Evolutionary conservation across 169 alveolate species (phyloP).

Genomic region (Plasmodium vinckei): DNA sequence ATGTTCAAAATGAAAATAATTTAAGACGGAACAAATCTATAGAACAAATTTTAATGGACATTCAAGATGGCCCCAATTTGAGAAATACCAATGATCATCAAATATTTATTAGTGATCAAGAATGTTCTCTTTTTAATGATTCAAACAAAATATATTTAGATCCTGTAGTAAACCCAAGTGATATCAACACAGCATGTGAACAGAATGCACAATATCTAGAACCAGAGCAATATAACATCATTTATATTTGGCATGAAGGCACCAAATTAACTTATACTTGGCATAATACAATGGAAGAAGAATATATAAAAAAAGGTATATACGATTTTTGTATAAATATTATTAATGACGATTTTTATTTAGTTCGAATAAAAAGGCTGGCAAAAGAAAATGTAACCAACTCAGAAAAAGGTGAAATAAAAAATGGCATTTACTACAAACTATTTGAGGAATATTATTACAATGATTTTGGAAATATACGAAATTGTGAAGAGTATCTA

Average conservation of each 20-base stretch:
- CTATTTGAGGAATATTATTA: slow-evolving; percentile 1
- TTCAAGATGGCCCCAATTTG: not conserved
- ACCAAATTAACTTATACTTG: slow-evolving; percentile 10
- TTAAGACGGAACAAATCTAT: not conserved
- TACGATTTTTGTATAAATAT: slow-evolving; percentile 36
- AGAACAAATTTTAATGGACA: not conserved
- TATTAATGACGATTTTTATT: slow-evolving; percentile 20
- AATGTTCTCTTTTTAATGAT: too few relatives aligned
- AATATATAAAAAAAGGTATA: slow-evolving; percentile 20
- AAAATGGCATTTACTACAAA: not conserved
- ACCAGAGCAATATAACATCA: not conserved
- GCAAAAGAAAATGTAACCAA: slow-evolving; percentile 12
- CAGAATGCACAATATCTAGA: too few relatives aligned
- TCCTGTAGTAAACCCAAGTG: not conserved
- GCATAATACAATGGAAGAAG: slow-evolving; percentile 1
- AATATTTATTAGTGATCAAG: not conserved
- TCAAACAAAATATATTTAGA: too few relatives aligned
- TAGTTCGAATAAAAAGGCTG: slow-evolving; percentile 21
- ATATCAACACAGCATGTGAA: not conserved
- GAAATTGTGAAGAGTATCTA: slow-evolving; percentile 4
- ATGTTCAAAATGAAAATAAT: too few relatives aligned
- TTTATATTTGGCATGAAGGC: slow-evolving; percentile 1
- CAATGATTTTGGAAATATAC: not conserved
- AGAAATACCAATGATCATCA: not conserved
- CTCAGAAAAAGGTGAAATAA: not conserved